A percentile compares a stretch with the other conserved stretches of the same genome.
Conservation (phyloP, 176 grass and related monocot genomes). For the Oryza glaberrima region DNA sequence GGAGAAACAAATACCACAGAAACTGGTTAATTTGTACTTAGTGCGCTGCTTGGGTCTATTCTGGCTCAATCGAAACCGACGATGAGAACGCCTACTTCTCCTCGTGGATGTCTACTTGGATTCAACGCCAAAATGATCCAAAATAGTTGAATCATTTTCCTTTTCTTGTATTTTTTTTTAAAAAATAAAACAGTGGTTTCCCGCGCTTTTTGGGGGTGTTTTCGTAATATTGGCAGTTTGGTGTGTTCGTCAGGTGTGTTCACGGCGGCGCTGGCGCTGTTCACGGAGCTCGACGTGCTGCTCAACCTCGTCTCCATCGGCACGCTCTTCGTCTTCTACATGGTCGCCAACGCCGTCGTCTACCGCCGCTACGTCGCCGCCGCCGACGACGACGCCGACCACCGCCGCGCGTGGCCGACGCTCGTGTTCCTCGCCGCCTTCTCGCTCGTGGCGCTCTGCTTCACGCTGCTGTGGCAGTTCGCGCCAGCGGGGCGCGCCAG, state of each 20-base stretch:
- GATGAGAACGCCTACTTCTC: not conserved
- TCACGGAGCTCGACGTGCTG: slow-evolving; percentile 86
- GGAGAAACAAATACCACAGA: not conserved
- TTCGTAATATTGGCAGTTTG: not conserved
- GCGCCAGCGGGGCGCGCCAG: slow-evolving; percentile 29
- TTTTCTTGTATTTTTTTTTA: too few relatives aligned
- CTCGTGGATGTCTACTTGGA: not conserved
- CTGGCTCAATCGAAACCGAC: too few relatives aligned
- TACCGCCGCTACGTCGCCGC: slow-evolving; percentile 75
- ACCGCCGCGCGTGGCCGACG: slow-evolving; percentile 40
- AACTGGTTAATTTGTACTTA: not conserved
- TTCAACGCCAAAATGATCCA: not conserved
- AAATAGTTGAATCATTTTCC: not conserved
- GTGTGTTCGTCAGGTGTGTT: slow-evolving; percentile 52
- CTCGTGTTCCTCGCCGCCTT: slow-evolving; percentile 59
- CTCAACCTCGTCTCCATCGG: slow-evolving; percentile 91
- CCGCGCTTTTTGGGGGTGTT: not conserved
- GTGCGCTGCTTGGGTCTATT: too few relatives aligned
- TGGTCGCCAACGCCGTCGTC: slow-evolving; percentile 90
- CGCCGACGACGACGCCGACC: not conserved
- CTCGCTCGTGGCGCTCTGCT: slow-evolving; percentile 60
- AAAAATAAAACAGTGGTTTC: not conserved
- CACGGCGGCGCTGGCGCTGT: slow-evolving; percentile 79
- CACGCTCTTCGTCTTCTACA: slow-evolving; percentile 99
- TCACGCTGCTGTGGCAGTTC: slow-evolving; percentile 74